Conservation (phyloP, 495 filamentous ascomycete species). For the Aspergillus bridgeri region DNA sequence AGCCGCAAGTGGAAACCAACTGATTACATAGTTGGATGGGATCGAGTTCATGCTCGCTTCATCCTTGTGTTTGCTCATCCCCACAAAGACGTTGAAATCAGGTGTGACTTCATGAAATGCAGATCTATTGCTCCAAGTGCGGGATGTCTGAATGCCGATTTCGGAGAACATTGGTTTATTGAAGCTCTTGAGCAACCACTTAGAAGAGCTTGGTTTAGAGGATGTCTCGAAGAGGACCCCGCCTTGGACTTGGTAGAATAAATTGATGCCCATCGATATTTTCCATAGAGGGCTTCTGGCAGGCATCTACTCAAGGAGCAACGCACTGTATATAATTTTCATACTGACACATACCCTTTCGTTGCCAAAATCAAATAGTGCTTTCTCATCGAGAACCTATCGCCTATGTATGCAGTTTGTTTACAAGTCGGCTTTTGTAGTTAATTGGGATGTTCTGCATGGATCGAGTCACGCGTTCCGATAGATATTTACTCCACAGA, state of each 20-base stretch:
- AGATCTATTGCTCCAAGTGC: background rate
- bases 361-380: too few relatives aligned
- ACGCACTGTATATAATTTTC: too few relatives aligned
- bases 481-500: too few relatives aligned
- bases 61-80: conserved; percentile 26
- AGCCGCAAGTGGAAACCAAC: conserved; percentile 26
- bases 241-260: background rate
- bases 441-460: too few relatives aligned
- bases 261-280: background rate
- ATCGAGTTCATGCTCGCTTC: conserved; percentile 31
- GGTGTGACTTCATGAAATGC: background rate
- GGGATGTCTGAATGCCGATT: background rate
- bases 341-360: too few relatives aligned
- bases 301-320: too few relatives aligned
- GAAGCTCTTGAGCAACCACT: background rate
- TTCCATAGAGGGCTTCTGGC: too few relatives aligned
- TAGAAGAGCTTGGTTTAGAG: background rate
- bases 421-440: too few relatives aligned
- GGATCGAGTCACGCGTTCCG: too few relatives aligned
- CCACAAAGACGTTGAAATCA: background rate
- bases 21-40: conserved; percentile 39
- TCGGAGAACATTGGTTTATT: background rate
- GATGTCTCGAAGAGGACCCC: background rate
- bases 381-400: too few relatives aligned
- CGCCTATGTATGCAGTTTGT: too few relatives aligned